Percentiles rank a stretch among this genome's conserved stretches.
Conservation (phyloP, 2,329 filamentous ascomycete genomes). For the Geosmithia putterillii region DNA sequence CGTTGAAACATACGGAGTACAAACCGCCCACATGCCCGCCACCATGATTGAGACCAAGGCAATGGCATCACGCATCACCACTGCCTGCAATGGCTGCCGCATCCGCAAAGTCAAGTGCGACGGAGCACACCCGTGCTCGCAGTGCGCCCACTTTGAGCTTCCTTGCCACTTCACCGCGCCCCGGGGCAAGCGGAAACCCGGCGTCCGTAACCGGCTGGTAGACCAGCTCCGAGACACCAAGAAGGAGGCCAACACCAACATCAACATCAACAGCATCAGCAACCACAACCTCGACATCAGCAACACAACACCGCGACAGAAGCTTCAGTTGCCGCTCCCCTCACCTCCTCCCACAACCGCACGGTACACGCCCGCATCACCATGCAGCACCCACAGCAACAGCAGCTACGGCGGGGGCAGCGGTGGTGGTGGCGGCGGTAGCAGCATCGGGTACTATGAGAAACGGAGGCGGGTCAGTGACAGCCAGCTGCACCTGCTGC, state of each 20-base stretch:
- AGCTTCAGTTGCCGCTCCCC: background rate
- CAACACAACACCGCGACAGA: background rate
- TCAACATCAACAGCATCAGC: conserved; percentile 1
- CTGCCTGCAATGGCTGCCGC: conserved; percentile 24
- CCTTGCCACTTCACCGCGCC: conserved; percentile 19
- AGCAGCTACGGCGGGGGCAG: background rate
- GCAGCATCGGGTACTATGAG: background rate
- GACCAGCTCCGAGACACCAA: conserved; percentile 4
- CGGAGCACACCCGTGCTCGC: conserved; percentile 18
- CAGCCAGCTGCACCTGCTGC: background rate
- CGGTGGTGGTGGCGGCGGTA: background rate
- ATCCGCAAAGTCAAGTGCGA: conserved; percentile 25
- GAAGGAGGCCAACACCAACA: background rate
- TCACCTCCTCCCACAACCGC: background rate
- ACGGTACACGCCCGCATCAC: background rate
- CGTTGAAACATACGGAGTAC: background rate
- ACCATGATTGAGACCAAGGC: background rate
- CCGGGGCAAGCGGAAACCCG: conserved; percentile 19
- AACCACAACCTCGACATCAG: background rate
- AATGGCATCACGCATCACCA: conserved; percentile 8
- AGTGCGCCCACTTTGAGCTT: conserved; percentile 21
- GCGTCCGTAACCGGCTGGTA: conserved; percentile 5
- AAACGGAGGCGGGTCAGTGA: no score
- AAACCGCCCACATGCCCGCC: background rate
- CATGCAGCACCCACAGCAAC: background rate